These are phyloP conservation scores for Coemansia sp. DNA, from an alignment of 192 early-diverging fungal genomes.

Conservation along the genomic window DNA sequence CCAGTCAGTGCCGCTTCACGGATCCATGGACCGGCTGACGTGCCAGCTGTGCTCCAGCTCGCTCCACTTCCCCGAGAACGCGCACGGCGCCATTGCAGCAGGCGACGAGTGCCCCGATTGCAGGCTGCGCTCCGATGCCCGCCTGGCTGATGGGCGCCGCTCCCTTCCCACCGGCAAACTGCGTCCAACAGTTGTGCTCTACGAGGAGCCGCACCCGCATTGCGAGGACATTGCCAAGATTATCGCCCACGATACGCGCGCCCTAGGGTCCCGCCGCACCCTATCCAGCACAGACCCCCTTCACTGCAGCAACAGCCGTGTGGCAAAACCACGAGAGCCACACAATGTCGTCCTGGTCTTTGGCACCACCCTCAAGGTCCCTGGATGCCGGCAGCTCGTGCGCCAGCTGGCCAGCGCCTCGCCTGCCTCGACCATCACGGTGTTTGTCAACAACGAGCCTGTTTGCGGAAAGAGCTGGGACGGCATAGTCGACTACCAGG, in stretches of 20 bases:
- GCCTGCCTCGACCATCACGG: conserved; percentile 19
- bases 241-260: conserved; percentile 44
- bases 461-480: conserved; percentile 52
- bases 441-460: conserved; percentile 53
- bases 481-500: conserved; percentile 48
- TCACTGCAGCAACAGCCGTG: neutral
- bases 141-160: conserved; percentile 67
- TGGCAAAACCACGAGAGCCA: neutral
- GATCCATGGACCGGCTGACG: conserved; percentile 77
- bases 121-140: conserved; percentile 23
- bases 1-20: conserved; percentile 87
- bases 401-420: conserved; percentile 35
- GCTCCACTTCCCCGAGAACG: conserved; percentile 60
- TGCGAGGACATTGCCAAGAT: conserved; percentile 52
- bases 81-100: conserved; percentile 62
- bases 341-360: conserved; percentile 53
- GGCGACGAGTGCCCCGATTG: conserved; percentile 56
- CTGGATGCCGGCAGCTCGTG: conserved; percentile 53
- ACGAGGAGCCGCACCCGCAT: conserved; percentile 74
- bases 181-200: conserved; percentile 90
- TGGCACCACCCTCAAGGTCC: conserved; percentile 58
- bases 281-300: too few relatives aligned
- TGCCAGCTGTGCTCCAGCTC: conserved; percentile 82
- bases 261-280: conserved; percentile 28
- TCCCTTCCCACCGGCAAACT: conserved; percentile 71